Evolutionary conservation across 768 basidiomycete species (phyloP).

Genomic region (Tulasnella sp.): DNA sequence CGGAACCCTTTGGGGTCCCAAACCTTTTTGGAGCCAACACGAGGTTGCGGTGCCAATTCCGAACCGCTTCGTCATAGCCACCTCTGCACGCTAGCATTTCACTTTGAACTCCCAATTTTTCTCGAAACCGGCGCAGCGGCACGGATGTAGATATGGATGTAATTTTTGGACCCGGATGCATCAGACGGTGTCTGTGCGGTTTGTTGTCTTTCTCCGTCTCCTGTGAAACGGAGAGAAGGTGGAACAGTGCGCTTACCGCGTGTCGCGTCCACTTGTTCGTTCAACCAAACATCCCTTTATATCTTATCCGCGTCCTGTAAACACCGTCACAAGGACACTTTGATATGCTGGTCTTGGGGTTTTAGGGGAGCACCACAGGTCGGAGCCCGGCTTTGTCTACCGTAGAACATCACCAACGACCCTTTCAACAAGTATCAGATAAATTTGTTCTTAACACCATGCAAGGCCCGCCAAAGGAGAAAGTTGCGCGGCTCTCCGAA

Average conservation of each 20-base stretch:
- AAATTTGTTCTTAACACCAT: too few species aligned
- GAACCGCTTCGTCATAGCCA: not conserved
- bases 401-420: not conserved
- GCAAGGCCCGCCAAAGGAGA: too few species aligned
- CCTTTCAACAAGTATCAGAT: too few species aligned
- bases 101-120: not conserved
- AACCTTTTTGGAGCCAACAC: not conserved
- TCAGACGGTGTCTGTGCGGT: not conserved
- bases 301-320: not conserved
- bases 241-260: not conserved
- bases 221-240: not conserved
- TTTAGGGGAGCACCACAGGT: not conserved
- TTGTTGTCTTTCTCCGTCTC: not conserved
- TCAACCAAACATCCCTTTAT: too few species aligned
- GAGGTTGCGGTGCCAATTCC: slow-evolving; percentile 1
- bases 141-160: not conserved
- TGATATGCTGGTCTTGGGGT: not conserved
- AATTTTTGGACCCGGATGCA: not conserved
- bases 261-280: not conserved
- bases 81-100: not conserved
- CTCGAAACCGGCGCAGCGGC: not conserved
- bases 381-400: not conserved
- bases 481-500: too few species aligned
- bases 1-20: not conserved
- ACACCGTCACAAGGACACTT: not conserved